Evolutionary conservation across 371 early-diverging fungal species (phyloP), one percentile per base, ranked within the genome.

Genomic region (Mortierella sp.): DNA sequence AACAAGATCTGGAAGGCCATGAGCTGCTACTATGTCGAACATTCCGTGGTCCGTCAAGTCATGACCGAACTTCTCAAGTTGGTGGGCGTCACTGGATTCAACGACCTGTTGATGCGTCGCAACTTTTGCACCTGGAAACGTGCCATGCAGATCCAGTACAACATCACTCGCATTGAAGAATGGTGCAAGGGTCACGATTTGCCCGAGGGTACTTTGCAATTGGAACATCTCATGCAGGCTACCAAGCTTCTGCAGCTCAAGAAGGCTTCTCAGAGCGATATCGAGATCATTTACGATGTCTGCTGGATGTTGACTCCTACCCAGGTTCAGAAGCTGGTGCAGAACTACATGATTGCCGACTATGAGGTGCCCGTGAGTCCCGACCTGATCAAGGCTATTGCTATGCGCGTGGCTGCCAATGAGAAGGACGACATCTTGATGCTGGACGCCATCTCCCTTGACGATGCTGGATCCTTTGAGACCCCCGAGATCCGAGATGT

Each of bases 71-170:
- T 98, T 37, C 81, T 98, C 55, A 92, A 94, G 57, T 86, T 94
- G 47, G 91, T 97, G 69, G 97, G 98, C 45, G 92, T 95, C n/a
- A 88, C 91, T 5, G 91, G 96, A 0, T 98, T 98, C 80, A 99
- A 99, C 80, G 94, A 97, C 73, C 74, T 99, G 57, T 85, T 99
- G 54, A 95, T 96, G 95, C 87, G 91, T 41, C 86, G 91, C 44
- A 92, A 93, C 85, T 93, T 91, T 62, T 91, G 91, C 70, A 91
- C 93, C 22, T 93, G 95, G 94, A 93, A 94, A 77, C 87, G 95
- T 66, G 89, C 89, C 22, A 97, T 97, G 92, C 98, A 98, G 85
- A 96, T 98, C 67, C 98, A 97, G 81, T 97, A 96, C 86, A 98
- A 98, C 71, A 90, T 97, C 41, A 93, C 95, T 4, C 89, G 96